Evolutionary conservation across 1,139 yeast species (phyloP).

Genomic region (Citeromyces hawaiiensis): DNA sequence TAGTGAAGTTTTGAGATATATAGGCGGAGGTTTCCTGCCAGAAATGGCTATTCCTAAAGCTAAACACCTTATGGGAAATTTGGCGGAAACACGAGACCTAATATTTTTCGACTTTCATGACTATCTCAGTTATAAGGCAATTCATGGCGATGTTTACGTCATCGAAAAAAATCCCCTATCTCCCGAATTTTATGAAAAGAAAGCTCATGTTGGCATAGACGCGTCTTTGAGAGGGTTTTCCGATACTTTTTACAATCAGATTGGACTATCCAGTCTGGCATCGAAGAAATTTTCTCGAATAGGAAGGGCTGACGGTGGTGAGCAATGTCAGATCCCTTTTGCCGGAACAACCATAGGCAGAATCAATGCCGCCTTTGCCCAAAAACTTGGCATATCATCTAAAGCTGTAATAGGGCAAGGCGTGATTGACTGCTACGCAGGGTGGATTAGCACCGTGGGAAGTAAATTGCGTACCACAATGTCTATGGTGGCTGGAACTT

Average conservation of each 20-base stretch:
- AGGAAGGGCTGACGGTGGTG: slow-evolving; percentile 9
- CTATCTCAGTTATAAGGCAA: slow-evolving; percentile 28
- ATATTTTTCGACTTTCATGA: slow-evolving; percentile 40
- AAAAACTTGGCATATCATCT: slow-evolving; percentile 4
- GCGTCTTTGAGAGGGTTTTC: slow-evolving; percentile 48
- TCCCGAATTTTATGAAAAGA: background rate
- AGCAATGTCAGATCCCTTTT: slow-evolving; percentile 11
- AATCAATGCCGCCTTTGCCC: slow-evolving; percentile 3
- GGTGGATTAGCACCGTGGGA: slow-evolving; percentile 28
- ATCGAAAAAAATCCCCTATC: background rate
- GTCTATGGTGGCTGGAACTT: slow-evolving; percentile 47
- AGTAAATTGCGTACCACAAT: slow-evolving; percentile 14
- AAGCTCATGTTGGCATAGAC: slow-evolving; percentile 20
- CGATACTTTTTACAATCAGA: slow-evolving; percentile 11
- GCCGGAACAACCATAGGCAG: slow-evolving; percentile 13
- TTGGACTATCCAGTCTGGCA: slow-evolving; percentile 11
- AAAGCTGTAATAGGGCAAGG: slow-evolving; percentile 25
- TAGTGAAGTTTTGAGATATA: slow-evolving; percentile 9
- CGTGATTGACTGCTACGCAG: slow-evolving; percentile 45
- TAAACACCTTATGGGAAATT: slow-evolving; percentile 21
- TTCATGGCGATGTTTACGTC: slow-evolving; percentile 9
- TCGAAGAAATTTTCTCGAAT: slow-evolving; percentile 9
- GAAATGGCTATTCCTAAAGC: slow-evolving; percentile 48
- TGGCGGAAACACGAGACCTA: slow-evolving; percentile 11
- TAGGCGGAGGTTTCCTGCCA: slow-evolving; percentile 36